Evolutionary conservation across 306 rosid genomes (phyloP), one percentile per base, ranked within the genome.

Genomic region (Lagenaria siceraria): DNA sequence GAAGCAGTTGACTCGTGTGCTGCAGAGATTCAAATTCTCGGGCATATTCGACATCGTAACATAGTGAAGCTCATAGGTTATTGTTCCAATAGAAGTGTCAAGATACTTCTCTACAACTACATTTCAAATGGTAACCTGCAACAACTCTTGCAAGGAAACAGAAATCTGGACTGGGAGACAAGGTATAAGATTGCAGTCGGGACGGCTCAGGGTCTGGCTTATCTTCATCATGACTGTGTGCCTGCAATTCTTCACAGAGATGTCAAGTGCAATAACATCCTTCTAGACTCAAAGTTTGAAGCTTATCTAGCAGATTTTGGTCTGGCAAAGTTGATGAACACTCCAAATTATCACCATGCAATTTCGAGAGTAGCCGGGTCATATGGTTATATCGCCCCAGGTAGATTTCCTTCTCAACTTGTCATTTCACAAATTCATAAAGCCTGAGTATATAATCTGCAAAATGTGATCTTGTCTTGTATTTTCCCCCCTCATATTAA

Each of bases 341-440:
- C 98, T 24, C 93, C 93, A 68, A 90, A 55, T 71, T 92, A 90
- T 82, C 91, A 88, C 77, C 97, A 92, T 40, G 99, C 97, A 55
- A 92, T 90, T 90, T 96, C 99, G 33, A 88, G 98, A 85, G 97
- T 96, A 58, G 99, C 99, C 21, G 99, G 99, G 9, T 96, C 99
- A 14, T 96, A 96, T 56, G 99, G 99, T 62, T 96, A 96, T 56
- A 96, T 96, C 80, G 99, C 99, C 63, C 99, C 99, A 83, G 99
- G 99, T 84, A 89, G 74, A 80, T 81, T 29, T 17, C 46, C 59
- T 64, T 75, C 74, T 48, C 49, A 52, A 79, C 65, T 56, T 55
- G 0, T 43, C 68, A 22, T 62, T 24, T 71, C 71, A 33, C 64
- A 25, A 56, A 21, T 15, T 25, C 25, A 24, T 49, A 17, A 56